These are phyloP conservation scores for Chaetothyriales sp. DNA, from an alignment of 2,329 filamentous ascomycete species.

Conservation along the genomic window DNA sequence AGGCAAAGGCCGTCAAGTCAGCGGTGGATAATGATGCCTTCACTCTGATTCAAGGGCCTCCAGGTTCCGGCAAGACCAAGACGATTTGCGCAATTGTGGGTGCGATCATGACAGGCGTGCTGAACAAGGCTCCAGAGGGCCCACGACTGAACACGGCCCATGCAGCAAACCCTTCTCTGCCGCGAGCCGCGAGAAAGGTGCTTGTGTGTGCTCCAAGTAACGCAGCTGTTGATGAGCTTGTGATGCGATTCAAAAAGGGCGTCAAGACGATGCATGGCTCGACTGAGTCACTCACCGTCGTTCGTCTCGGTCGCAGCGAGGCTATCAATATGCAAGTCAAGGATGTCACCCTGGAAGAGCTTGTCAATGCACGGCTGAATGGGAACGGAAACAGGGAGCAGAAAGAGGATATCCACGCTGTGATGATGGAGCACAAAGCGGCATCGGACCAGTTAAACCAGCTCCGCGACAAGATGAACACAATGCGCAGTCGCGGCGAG, in stretches of 20 bases:
- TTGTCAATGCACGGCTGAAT: conserved; percentile 60
- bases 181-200: conserved; percentile 55
- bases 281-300: conserved; percentile 62
- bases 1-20: conserved; percentile 81
- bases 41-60: conserved; percentile 87
- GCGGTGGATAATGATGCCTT: conserved; percentile 94
- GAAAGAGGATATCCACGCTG: conserved; percentile 41
- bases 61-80: conserved; percentile 95
- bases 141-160: conserved; percentile 24
- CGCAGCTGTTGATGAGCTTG: conserved; percentile 88
- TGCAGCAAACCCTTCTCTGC: conserved; percentile 19
- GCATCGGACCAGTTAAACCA: conserved; percentile 52
- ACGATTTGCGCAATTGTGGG: conserved; percentile 95
- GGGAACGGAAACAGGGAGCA: conserved; percentile 28
- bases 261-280: conserved; percentile 63
- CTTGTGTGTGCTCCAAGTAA: conserved; percentile 97
- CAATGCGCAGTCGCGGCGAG: conserved; percentile 41
- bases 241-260: conserved; percentile 78
- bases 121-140: conserved; percentile 36
- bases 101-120: conserved; percentile 53
- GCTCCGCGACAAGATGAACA: conserved; percentile 56
- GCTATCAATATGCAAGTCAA: conserved; percentile 79
- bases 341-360: conserved; percentile 84
- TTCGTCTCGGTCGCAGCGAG: conserved; percentile 80
- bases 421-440: conserved; percentile 54